Percentiles rank a stretch among this genome's conserved stretches.
Conservation (phyloP, 305 asterid genomes). For the Fraxinus platypoda region DNA sequence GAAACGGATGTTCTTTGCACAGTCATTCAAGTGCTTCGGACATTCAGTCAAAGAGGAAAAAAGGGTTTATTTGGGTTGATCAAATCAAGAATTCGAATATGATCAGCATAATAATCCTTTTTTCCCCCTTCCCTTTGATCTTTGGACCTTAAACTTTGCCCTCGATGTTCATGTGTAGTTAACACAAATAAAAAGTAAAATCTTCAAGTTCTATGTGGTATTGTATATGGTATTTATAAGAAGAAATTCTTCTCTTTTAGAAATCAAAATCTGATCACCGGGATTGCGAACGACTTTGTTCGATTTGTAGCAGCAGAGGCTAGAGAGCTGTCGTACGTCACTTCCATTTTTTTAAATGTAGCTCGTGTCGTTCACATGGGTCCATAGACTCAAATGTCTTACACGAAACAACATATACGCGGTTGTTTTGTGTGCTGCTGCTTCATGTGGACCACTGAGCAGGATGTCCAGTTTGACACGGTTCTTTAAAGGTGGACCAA, state of each 20-base stretch:
- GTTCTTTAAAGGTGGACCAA: background rate
- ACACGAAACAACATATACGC: background rate
- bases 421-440: background rate
- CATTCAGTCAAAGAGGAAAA: background rate
- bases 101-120: background rate
- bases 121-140: background rate
- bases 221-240: background rate
- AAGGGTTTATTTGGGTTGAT: background rate
- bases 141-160: background rate
- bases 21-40: background rate
- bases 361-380: background rate
- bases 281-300: background rate
- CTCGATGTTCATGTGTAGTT: background rate
- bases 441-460: background rate
- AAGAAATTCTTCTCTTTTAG: background rate
- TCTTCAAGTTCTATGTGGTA: background rate
- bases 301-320: background rate
- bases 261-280: background rate
- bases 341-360: background rate
- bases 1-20: background rate
- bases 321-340: background rate
- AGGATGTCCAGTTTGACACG: background rate
- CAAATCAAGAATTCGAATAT: background rate
- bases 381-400: background rate
- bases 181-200: background rate